Conservation (phyloP, 257 asterid species). For the Ocimum tenuiflorum region DNA sequence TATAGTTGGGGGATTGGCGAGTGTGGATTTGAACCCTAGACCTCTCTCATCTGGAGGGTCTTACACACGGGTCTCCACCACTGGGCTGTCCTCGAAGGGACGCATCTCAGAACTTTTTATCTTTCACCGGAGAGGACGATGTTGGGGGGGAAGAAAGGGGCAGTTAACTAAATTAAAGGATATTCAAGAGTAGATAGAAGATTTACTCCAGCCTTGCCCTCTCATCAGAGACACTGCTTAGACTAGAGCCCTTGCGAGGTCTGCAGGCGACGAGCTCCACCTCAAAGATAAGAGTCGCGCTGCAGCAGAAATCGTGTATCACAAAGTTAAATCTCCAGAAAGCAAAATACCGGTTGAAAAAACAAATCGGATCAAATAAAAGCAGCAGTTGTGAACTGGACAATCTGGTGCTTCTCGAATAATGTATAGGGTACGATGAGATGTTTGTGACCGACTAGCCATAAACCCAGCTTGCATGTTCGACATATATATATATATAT, state of each 20-base stretch:
- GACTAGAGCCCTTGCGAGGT: conserved; percentile 88
- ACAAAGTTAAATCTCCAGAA: background rate
- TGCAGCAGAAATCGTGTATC: conserved; percentile 29
- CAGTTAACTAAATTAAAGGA: no score
- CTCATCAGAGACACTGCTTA: conserved; percentile 84
- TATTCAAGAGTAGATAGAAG: background rate
- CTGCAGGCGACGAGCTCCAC: conserved; percentile 92
- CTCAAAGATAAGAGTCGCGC: conserved; percentile 86
- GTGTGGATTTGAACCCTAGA: no score
- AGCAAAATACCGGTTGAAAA: background rate
- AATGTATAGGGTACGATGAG: background rate
- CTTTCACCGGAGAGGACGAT: background rate
- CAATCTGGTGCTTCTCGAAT: background rate
- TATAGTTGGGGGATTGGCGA: no score
- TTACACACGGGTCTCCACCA: no score
- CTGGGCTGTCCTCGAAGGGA: no score
- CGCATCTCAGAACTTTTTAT: background rate
- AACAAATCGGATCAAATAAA: background rate
- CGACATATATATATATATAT: no score
- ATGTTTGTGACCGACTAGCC: no score
- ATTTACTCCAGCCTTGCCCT: conserved; percentile 93
- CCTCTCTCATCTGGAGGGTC: no score
- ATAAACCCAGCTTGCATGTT: no score
- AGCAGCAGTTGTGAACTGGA: background rate
- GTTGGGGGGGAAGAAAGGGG: no score